Evolutionary conservation across 2,329 filamentous ascomycete species (phyloP).

Genomic region (Fonsecaea pedrosoi): DNA sequence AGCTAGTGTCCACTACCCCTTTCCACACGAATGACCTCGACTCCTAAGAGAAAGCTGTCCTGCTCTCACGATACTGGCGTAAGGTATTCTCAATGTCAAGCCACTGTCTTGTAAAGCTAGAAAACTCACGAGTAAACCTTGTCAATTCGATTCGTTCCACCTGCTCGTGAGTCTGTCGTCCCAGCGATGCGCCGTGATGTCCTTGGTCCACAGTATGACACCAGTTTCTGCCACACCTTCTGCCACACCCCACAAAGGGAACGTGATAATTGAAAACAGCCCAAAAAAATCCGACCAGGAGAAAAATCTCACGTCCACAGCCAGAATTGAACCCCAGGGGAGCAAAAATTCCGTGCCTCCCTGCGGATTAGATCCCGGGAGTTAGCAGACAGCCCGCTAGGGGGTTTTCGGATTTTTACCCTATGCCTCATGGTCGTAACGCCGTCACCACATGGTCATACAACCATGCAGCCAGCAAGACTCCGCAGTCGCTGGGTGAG

Average conservation of each 20-base stretch:
- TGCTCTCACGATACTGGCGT: background rate
- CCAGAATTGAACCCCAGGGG: background rate
- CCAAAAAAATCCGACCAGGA: background rate
- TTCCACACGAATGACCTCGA: background rate
- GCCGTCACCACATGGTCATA: slow-evolving; percentile 9
- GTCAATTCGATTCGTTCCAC: background rate
- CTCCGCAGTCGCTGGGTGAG: slow-evolving; percentile 20
- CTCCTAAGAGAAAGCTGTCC: background rate
- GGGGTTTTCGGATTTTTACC: slow-evolving; percentile 18
- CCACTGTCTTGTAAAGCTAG: background rate
- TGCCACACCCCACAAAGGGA: background rate
- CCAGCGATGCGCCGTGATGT: background rate
- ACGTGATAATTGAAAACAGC: background rate
- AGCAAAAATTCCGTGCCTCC: slow-evolving; percentile 22
- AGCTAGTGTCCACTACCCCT: background rate
- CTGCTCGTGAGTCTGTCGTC: background rate
- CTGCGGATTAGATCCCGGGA: slow-evolving; percentile 16
- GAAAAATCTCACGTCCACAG: background rate
- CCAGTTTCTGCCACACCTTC: background rate
- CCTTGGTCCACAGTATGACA: background rate
- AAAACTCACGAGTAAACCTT: background rate
- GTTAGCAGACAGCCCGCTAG: slow-evolving; percentile 20
- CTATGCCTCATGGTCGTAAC: slow-evolving; percentile 18
- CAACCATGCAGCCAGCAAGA: slow-evolving; percentile 8
- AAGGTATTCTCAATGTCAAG: background rate